phyloP scores from a whole-genome alignment of 2,329 filamentous ascomycete genomes.

The Aspergillus caelatus region DNA sequence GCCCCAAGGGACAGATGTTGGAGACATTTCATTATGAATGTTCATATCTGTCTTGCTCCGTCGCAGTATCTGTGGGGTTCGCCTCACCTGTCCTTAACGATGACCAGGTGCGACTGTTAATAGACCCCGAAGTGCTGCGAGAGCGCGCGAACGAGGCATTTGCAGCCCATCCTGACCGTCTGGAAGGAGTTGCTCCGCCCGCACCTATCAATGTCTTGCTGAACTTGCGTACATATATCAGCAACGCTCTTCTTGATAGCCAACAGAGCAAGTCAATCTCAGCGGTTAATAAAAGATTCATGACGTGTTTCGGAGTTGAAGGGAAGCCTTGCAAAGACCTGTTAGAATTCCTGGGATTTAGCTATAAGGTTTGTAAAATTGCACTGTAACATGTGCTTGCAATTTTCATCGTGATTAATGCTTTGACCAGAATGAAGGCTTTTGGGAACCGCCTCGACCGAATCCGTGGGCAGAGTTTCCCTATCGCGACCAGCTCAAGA shows the following conservation, averaged over 20 bases:
- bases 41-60: conserved; percentile 60
- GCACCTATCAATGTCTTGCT: conserved; percentile 58
- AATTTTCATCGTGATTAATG: neutral
- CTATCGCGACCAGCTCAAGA: conserved; percentile 43
- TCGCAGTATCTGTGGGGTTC: conserved; percentile 55
- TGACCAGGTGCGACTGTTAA: conserved; percentile 55
- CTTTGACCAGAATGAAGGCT: conserved; percentile 37
- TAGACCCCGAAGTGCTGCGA: conserved; percentile 55
- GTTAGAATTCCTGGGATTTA: conserved; percentile 62
- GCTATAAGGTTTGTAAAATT: conserved; percentile 42
- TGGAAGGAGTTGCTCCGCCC: conserved; percentile 56
- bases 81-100: conserved; percentile 55
- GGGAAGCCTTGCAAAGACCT: conserved; percentile 56
- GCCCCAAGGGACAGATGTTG: conserved; percentile 34
- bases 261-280: conserved; percentile 59
- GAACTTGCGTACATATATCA: conserved; percentile 62
- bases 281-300: conserved; percentile 65
- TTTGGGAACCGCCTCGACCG: conserved; percentile 48
- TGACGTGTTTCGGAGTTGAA: conserved; percentile 64
- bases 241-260: conserved; percentile 57
- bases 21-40: conserved; percentile 61
- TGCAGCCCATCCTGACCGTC: conserved; percentile 54
- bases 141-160: conserved; percentile 58
- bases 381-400: neutral
- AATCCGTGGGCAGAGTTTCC: conserved; percentile 36